Conservation (phyloP, 345 rosid genomes). For the Barbarea vulgaris region DNA sequence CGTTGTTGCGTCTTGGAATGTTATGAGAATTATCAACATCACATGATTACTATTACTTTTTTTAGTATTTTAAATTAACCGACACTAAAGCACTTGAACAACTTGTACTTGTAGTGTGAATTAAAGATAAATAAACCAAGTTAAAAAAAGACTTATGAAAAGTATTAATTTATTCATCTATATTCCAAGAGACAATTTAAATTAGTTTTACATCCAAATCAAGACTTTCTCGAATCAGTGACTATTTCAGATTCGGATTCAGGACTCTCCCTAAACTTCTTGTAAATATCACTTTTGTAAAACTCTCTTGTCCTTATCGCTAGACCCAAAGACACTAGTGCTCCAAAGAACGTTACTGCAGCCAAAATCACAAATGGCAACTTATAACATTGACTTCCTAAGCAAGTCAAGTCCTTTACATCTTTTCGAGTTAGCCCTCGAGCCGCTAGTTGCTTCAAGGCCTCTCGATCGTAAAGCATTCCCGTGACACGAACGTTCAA, state of each 20-base stretch:
- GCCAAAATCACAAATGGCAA: constrained; percentile 61
- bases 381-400: constrained; percentile 65
- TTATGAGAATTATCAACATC: constrained; percentile 2
- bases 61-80: constrained; percentile 9
- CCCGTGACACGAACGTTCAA: constrained; percentile 79
- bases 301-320: constrained; percentile 72
- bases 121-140: background rate
- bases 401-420: constrained; percentile 68
- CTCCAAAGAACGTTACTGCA: constrained; percentile 59
- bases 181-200: background rate
- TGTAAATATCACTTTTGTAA: constrained; percentile 80
- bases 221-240: constrained; percentile 23
- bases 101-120: background rate
- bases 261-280: constrained; percentile 59
- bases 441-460: constrained; percentile 53
- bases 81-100: background rate
- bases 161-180: constrained; percentile 13
- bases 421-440: constrained; percentile 55
- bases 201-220: background rate
- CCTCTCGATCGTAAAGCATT: constrained; percentile 63
- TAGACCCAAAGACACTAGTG: constrained; percentile 58
- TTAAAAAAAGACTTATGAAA: constrained; percentile 1
- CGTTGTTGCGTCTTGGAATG: constrained; percentile 20
- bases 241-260: constrained; percentile 31
- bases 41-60: constrained; percentile 21